A percentile compares a stretch with the other conserved stretches of the same genome.
These are phyloP conservation scores for Phyllosticta paracitricarpa DNA, from an alignment of 2,329 filamentous ascomycete genomes.

Conservation along the genomic window DNA sequence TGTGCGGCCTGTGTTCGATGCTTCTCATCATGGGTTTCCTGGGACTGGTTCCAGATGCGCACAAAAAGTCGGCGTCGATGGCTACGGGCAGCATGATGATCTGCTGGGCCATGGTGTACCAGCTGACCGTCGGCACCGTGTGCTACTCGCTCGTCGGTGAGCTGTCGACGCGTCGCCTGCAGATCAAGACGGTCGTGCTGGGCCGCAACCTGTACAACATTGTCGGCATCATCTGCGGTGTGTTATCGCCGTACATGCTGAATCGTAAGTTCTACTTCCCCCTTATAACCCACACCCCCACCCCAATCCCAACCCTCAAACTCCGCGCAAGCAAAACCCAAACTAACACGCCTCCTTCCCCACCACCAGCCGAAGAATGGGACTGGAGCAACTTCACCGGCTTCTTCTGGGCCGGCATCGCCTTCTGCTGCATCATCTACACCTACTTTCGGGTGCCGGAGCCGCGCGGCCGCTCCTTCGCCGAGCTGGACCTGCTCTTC, in stretches of 20 bases:
- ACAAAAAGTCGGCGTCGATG: slow-evolving; percentile 53
- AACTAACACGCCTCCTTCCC: neutral
- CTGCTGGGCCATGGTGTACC: slow-evolving; percentile 54
- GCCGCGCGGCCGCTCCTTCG: slow-evolving; percentile 69
- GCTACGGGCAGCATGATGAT: slow-evolving; percentile 77
- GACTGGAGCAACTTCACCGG: slow-evolving; percentile 80
- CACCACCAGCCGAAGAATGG: slow-evolving; percentile 52
- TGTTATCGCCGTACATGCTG: slow-evolving; percentile 86
- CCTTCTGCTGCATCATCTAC: slow-evolving; percentile 72
- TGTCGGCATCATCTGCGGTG: slow-evolving; percentile 69
- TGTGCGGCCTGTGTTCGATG: slow-evolving; percentile 60
- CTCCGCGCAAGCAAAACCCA: neutral
- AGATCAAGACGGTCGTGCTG: slow-evolving; percentile 86
- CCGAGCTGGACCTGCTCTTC: slow-evolving; percentile 78
- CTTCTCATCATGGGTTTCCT: slow-evolving; percentile 77
- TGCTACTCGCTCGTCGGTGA: slow-evolving; percentile 84
- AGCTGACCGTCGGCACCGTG: slow-evolving; percentile 79
- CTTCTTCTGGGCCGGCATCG: slow-evolving; percentile 80
- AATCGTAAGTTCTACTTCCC: slow-evolving; percentile 42
- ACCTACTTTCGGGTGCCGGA: slow-evolving; percentile 75
- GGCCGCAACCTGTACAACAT: slow-evolving; percentile 70
- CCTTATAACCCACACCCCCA: neutral
- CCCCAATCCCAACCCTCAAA: too few species aligned
- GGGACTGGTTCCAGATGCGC: slow-evolving; percentile 55
- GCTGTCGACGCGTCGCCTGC: slow-evolving; percentile 68